Conservation (phyloP, 148 eudicot species). For the Agrostemma githago region DNA sequence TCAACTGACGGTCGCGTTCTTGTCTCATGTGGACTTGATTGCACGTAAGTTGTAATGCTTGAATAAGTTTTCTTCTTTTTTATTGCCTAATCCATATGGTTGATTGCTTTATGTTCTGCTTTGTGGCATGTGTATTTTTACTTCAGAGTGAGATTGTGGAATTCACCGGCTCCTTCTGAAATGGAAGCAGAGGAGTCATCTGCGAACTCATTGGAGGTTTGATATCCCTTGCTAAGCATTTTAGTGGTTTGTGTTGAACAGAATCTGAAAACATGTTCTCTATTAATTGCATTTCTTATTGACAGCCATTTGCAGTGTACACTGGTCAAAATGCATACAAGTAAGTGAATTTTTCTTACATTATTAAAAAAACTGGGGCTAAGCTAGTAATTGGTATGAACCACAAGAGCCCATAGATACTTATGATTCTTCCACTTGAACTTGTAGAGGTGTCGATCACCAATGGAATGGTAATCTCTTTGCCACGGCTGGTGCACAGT, state of each 20-base stretch:
- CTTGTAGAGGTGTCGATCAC: slow-evolving; percentile 82
- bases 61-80: not conserved
- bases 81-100: not conserved
- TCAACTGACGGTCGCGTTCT: slow-evolving; percentile 87
- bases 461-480: slow-evolving; percentile 80
- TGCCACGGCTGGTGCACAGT: slow-evolving; percentile 97
- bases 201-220: slow-evolving; percentile 45
- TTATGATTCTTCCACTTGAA: slow-evolving; percentile 12
- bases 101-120: not conserved
- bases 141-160: slow-evolving; percentile 87
- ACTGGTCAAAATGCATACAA: slow-evolving; percentile 72
- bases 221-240: not conserved
- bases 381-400: not conserved
- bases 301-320: slow-evolving; percentile 72
- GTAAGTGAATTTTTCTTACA: slow-evolving; percentile 28
- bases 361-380: not conserved
- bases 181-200: slow-evolving; percentile 39
- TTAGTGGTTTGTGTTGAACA: slow-evolving; percentile 1
- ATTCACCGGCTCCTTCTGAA: slow-evolving; percentile 52
- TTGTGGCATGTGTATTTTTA: slow-evolving; percentile 6
- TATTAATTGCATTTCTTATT: slow-evolving; percentile 7
- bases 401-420: not conserved
- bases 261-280: not conserved
- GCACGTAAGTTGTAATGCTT: slow-evolving; percentile 57
- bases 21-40: slow-evolving; percentile 92